Evolutionary conservation across 805 yeast genomes (phyloP).

Genomic region (Candida yuanshanica): DNA sequence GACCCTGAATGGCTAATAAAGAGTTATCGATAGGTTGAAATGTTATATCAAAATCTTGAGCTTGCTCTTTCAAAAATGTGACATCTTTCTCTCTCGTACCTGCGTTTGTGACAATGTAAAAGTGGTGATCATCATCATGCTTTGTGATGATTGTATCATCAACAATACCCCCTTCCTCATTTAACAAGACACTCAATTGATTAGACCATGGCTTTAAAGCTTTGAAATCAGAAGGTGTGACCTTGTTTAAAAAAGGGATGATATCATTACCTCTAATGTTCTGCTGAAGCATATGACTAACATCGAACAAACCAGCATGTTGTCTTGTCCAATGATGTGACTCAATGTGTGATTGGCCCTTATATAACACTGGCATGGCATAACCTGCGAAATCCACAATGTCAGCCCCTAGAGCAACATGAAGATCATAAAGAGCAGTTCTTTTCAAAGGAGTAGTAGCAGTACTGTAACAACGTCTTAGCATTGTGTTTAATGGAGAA

Average conservation of each 20-base stretch:
- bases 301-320: slow-evolving; percentile 90
- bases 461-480: slow-evolving; percentile 22
- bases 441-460: slow-evolving; percentile 24
- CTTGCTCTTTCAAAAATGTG: slow-evolving; percentile 52
- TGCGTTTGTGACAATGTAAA: slow-evolving; percentile 92
- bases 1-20: slow-evolving; percentile 90
- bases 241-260: slow-evolving; percentile 58
- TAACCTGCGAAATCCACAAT: slow-evolving; percentile 98
- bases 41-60: slow-evolving; percentile 28
- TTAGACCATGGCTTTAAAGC: slow-evolving; percentile 51
- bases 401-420: slow-evolving; percentile 72
- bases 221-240: slow-evolving; percentile 86
- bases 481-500: slow-evolving; percentile 4
- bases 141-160: slow-evolving; percentile 92
- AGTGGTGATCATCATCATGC: slow-evolving; percentile 54
- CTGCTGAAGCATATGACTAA: slow-evolving; percentile 97
- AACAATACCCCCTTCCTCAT: slow-evolving; percentile 77
- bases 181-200: slow-evolving; percentile 71
- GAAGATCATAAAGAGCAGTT: slow-evolving; percentile 82
- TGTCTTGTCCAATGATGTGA: slow-evolving; percentile 92
- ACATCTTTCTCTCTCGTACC: slow-evolving; percentile 85
- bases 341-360: slow-evolving; percentile 80
- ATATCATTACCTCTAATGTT: slow-evolving; percentile 65
- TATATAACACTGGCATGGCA: slow-evolving; percentile 88
- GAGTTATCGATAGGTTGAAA: slow-evolving; percentile 60